phyloP scores from a whole-genome alignment of 768 basidiomycete genomes.

The Mycena capillaripes region DNA sequence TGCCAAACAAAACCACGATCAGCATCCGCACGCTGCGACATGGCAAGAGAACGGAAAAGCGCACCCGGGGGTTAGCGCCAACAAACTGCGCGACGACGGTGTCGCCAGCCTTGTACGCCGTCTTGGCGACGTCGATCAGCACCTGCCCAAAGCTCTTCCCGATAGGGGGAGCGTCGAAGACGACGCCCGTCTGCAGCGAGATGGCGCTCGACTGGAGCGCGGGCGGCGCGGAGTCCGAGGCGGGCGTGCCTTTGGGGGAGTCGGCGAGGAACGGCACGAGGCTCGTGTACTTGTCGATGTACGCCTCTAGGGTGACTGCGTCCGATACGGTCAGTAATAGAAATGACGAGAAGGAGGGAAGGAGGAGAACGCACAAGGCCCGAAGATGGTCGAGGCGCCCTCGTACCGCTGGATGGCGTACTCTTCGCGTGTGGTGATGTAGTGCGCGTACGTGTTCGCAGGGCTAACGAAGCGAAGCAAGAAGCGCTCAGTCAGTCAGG shows the following conservation, averaged over 20 bases:
- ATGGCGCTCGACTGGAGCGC: conserved; percentile 77
- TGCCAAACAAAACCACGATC: conserved; percentile 40
- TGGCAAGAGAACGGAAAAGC: conserved; percentile 39
- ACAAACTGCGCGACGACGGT: conserved; percentile 76
- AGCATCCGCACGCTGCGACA: neutral
- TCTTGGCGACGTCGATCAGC: conserved; percentile 63
- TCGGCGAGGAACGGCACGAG: conserved; percentile 75
- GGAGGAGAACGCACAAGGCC: conserved; percentile 66
- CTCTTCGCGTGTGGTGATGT: conserved; percentile 80
- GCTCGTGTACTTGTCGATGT: conserved; percentile 80
- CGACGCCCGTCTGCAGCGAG: conserved; percentile 76
- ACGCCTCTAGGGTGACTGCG: conserved; percentile 82
- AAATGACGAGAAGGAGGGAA: neutral
- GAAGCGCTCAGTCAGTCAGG: neutral
- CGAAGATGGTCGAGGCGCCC: conserved; percentile 85
- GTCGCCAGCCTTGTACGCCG: conserved; percentile 68
- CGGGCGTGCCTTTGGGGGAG: conserved; percentile 58
- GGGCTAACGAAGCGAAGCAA: conserved; percentile 53
- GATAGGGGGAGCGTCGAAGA: conserved; percentile 70
- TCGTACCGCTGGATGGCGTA: conserved; percentile 84
- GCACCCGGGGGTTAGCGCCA: conserved; percentile 83
- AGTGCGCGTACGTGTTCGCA: conserved; percentile 86
- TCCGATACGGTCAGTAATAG: neutral
- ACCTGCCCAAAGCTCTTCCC: conserved; percentile 75
- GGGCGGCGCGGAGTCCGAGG: conserved; percentile 75